Conservation (phyloP, 768 basidiomycete species). For the Boletus coccyginus region DNA sequence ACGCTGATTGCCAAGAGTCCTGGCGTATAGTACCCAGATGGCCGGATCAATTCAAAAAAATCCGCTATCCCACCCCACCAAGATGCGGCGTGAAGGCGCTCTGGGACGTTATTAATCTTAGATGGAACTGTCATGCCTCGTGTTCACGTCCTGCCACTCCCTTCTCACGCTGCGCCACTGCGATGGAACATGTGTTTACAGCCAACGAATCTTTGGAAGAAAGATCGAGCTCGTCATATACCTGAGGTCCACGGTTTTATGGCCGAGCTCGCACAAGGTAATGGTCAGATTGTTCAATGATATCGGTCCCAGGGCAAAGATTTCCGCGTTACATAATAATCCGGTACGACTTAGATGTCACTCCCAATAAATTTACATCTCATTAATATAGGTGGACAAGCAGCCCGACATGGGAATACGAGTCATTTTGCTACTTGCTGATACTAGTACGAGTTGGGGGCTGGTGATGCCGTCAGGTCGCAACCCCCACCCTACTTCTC, state of each 20-base stretch:
- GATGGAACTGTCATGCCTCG: background rate
- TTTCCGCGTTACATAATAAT: background rate
- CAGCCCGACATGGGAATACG: background rate
- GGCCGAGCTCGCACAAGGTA: background rate
- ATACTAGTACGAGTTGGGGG: background rate
- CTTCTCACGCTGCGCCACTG: background rate
- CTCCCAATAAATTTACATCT: no score
- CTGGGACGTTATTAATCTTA: background rate
- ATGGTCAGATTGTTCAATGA: background rate
- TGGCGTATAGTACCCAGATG: background rate
- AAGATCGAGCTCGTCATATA: background rate
- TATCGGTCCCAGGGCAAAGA: background rate
- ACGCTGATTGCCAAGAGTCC: background rate
- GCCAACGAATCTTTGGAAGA: background rate
- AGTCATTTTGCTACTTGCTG: background rate
- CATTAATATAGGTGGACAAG: background rate
- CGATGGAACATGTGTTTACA: background rate
- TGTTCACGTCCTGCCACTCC: background rate
- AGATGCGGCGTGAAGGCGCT: background rate
- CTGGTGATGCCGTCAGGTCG: background rate
- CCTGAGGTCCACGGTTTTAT: no score
- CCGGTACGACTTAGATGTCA: background rate
- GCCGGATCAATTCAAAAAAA: background rate
- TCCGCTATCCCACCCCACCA: background rate
- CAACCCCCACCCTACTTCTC: background rate